These are phyloP conservation scores for Russula olivacea DNA, from an alignment of 768 basidiomycete species.

Conservation along the genomic window DNA sequence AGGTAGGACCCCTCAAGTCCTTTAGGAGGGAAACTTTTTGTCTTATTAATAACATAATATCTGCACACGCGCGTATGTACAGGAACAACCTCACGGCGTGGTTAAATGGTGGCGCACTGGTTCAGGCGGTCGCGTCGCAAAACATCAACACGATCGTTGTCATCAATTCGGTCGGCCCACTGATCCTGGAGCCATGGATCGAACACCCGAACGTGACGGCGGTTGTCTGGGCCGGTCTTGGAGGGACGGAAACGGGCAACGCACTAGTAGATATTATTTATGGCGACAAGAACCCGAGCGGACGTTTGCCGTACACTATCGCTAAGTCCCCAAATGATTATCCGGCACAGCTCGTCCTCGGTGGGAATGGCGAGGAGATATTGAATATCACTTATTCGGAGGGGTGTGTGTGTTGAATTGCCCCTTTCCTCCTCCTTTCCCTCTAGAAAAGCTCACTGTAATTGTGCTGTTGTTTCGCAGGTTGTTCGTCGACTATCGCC, in stretches of 20 bases:
- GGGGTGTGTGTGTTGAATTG: constrained; percentile 26
- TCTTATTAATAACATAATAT: no score
- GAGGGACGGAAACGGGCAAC: constrained; percentile 62
- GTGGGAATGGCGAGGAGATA: constrained; percentile 30
- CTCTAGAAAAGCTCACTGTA: neutral
- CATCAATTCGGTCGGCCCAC: constrained; percentile 70
- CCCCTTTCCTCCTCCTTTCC: neutral
- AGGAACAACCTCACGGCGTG: constrained; percentile 38
- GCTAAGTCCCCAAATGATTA: constrained; percentile 53
- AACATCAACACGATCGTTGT: constrained; percentile 78
- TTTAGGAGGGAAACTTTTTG: neutral
- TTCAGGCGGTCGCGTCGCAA: constrained; percentile 54
- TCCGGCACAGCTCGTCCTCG: constrained; percentile 36
- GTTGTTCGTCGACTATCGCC: constrained; percentile 34
- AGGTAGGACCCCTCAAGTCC: constrained; percentile 36
- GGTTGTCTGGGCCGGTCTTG: constrained; percentile 46
- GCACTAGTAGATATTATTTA: constrained; percentile 72
- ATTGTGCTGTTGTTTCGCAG: neutral
- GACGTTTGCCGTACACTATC: constrained; percentile 65
- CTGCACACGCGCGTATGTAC: neutral
- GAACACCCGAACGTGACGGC: constrained; percentile 67
- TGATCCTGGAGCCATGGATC: constrained; percentile 65
- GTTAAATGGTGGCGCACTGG: constrained; percentile 34
- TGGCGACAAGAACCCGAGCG: constrained; percentile 68
- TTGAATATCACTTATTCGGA: constrained; percentile 61